Percentiles rank a stretch among this genome's conserved stretches.
phyloP scores from a whole-genome alignment of 805 yeast species.

The Yarrowia yakushimensis region DNA sequence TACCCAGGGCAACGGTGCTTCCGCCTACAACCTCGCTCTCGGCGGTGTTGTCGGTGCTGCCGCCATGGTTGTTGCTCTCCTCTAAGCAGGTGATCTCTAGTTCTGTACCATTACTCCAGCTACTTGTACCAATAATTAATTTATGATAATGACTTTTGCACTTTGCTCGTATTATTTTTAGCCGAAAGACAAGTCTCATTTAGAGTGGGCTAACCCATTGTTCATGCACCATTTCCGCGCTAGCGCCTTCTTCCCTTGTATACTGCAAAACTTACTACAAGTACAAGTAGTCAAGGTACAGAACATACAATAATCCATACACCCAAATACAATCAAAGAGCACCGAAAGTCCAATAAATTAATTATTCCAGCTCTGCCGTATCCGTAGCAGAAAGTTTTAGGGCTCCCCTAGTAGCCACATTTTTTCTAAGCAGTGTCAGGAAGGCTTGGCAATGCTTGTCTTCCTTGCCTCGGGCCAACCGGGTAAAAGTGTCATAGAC shows the following conservation, averaged over 20 bases:
- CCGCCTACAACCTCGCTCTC: constrained; percentile 17
- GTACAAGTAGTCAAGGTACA: too few species aligned
- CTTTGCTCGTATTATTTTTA: neutral
- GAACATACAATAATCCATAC: too few species aligned
- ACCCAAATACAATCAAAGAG: too few species aligned
- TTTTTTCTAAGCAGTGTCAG: constrained; percentile 2
- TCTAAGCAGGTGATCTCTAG: constrained; percentile 2
- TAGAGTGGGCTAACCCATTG: too few species aligned
- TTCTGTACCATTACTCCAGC: neutral
- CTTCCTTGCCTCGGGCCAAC: constrained; percentile 1
- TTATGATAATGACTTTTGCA: constrained; percentile 7
- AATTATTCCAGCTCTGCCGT: neutral
- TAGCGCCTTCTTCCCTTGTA: too few species aligned
- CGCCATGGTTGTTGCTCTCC: constrained; percentile 22
- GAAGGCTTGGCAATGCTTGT: constrained; percentile 20
- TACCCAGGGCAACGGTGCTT: constrained; percentile 20
- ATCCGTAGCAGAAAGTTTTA: neutral
- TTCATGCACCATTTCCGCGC: too few species aligned
- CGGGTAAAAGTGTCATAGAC: neutral
- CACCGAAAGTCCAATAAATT: neutral
- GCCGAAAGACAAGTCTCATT: neutral
- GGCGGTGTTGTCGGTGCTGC: constrained; percentile 24
- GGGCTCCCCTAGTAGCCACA: constrained; percentile 9
- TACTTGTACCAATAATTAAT: constrained; percentile 10
- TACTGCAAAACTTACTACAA: too few species aligned